Conservation (phyloP, 805 yeast species). For the Saccharomyces eubayanus region DNA sequence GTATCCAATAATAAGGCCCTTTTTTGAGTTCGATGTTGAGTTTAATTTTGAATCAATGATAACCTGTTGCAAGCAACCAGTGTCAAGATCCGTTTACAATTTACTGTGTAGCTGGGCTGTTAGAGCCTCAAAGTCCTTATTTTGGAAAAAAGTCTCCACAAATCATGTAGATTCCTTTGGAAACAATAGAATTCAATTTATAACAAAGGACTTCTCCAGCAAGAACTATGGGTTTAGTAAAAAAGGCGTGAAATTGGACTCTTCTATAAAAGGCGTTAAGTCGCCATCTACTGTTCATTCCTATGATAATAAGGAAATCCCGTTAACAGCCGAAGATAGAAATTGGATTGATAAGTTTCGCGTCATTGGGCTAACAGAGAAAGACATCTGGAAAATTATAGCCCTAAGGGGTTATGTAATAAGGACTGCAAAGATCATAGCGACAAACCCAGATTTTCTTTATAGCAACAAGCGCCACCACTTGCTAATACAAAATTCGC, state of each 20-base stretch:
- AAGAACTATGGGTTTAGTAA: slow-evolving; percentile 24
- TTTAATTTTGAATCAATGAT: slow-evolving; percentile 59
- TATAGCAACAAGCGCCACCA: slow-evolving; percentile 2
- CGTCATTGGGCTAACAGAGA: slow-evolving; percentile 62
- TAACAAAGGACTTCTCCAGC: slow-evolving; percentile 22
- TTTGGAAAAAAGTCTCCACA: slow-evolving; percentile 57
- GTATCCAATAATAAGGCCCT: slow-evolving; percentile 72
- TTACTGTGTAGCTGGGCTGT: slow-evolving; percentile 64
- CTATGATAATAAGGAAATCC: slow-evolving; percentile 38
- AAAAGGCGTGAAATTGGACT: slow-evolving; percentile 9
- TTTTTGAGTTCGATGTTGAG: slow-evolving; percentile 67
- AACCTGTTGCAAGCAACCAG: slow-evolving; percentile 58
- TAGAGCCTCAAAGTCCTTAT: slow-evolving; percentile 56
- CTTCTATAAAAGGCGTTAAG: neutral
- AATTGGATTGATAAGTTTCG: slow-evolving; percentile 66
- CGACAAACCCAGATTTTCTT: slow-evolving; percentile 28
- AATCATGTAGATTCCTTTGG: slow-evolving; percentile 39
- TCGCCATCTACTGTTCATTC: slow-evolving; percentile 26
- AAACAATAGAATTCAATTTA: slow-evolving; percentile 25
- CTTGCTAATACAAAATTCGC: neutral
- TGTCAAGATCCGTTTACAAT: slow-evolving; percentile 57
- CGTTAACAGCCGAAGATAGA: slow-evolving; percentile 56
- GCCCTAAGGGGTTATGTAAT: slow-evolving; percentile 59
- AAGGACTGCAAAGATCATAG: slow-evolving; percentile 41
- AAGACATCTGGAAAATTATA: slow-evolving; percentile 77